phyloP scores from a whole-genome alignment of 768 basidiomycete species.

The Tylopilus sp. region DNA sequence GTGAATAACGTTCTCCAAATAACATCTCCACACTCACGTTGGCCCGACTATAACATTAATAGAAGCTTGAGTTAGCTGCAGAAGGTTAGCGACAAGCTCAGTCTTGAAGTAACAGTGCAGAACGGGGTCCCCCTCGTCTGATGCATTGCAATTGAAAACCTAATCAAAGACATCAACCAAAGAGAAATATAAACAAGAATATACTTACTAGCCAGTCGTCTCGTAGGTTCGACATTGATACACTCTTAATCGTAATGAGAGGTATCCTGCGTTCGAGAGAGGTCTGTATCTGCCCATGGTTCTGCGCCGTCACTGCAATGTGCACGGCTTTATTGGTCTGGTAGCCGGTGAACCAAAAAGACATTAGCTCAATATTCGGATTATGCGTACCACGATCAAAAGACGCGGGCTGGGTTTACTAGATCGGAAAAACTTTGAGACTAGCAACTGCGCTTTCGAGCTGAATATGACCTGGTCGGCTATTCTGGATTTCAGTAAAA shows the following conservation, averaged over 20 bases:
- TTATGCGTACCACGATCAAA: conserved; percentile 72
- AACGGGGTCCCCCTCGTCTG: conserved; percentile 94
- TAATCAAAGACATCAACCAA: conserved; percentile 30
- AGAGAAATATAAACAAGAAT: not conserved
- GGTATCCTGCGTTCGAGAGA: conserved; percentile 85
- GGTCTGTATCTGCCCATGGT: conserved; percentile 57
- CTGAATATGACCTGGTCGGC: conserved; percentile 86
- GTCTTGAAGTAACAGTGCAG: conserved; percentile 95
- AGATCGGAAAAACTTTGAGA: conserved; percentile 80
- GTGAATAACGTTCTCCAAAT: conserved; percentile 9
- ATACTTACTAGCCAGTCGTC: conserved; percentile 90
- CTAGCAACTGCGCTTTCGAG: conserved; percentile 72
- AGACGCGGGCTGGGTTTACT: conserved; percentile 91
- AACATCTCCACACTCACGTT: conserved; percentile 49
- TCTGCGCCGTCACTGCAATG: conserved; percentile 59
- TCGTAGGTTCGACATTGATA: conserved; percentile 82
- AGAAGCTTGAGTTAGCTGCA: conserved; percentile 75
- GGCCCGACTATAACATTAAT: conserved; percentile 73
- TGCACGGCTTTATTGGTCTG: conserved; percentile 70
- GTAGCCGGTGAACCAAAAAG: not conserved
- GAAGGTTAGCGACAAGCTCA: conserved; percentile 78
- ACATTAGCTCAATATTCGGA: not conserved
- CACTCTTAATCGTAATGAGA: conserved; percentile 79
- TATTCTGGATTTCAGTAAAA: no score
- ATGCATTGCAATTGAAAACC: conserved; percentile 73